Percentiles rank a stretch among this genome's conserved stretches.
These are phyloP conservation scores for Naganishia kalamii DNA, from an alignment of 768 basidiomycete species.

Conservation along the genomic window DNA sequence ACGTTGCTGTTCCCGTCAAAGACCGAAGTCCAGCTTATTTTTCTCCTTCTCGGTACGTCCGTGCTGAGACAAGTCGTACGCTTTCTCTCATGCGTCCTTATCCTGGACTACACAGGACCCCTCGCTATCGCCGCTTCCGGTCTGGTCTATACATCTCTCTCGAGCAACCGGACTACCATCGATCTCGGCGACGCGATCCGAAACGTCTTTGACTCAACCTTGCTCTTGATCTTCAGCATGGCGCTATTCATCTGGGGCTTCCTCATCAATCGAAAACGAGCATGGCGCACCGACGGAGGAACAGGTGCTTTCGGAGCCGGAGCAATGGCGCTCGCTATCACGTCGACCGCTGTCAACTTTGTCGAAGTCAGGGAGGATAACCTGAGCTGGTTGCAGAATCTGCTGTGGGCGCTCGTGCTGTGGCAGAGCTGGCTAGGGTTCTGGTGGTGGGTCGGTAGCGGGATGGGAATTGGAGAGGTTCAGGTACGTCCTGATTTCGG, in stretches of 20 bases:
- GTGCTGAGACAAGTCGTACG: too few relatives aligned
- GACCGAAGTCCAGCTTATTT: constrained; percentile 79
- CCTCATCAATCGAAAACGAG: constrained; percentile 76
- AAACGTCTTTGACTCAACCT: constrained; percentile 91
- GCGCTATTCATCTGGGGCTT: constrained; percentile 90
- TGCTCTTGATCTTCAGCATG: constrained; percentile 87
- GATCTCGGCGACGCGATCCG: constrained; percentile 66
- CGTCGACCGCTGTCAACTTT: constrained; percentile 75
- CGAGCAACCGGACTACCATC: constrained; percentile 48
- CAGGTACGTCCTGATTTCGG: constrained; percentile 47
- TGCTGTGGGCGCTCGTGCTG: constrained; percentile 83
- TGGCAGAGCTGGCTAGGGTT: constrained; percentile 95
- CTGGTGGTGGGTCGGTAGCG: constrained; percentile 96
- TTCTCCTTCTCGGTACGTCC: constrained; percentile 67
- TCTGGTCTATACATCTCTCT: constrained; percentile 75
- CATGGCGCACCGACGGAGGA: constrained; percentile 95
- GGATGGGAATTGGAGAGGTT: constrained; percentile 68
- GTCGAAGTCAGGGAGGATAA: constrained; percentile 81
- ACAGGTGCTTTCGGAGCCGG: constrained; percentile 88
- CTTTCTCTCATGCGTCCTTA: too few relatives aligned
- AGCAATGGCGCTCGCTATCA: constrained; percentile 71
- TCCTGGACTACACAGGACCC: too few relatives aligned
- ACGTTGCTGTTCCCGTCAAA: constrained; percentile 88
- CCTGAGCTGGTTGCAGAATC: constrained; percentile 81
- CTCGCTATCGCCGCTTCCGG: constrained; percentile 75